Base-by-base conservation (phyloP, 352 stramenopile genomes). In the Phytophthora quininea region DNA sequence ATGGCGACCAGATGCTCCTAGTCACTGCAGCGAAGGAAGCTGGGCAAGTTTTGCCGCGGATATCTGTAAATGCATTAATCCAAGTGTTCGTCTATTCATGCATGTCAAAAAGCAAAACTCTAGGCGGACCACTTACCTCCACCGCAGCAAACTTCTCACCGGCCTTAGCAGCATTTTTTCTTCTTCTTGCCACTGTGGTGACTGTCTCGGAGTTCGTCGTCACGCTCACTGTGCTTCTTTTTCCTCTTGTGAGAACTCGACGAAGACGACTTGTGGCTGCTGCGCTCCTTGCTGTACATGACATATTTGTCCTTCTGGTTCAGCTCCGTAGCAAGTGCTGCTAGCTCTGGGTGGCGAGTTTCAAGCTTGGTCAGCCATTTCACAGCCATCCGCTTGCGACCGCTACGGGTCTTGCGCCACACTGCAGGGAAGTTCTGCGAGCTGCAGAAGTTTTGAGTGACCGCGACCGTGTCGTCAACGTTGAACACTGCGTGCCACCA, bases 401-500 rank as follows among this genome's bases (percentile, higher is more conserved):
- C 95, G 1, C 72, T 86, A 27, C 96, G 88, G n/a, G 96, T 98
- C 61, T 92, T 92, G 50, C 83, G 80, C 87, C 87, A 95, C 54
- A 95, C 87, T 12, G 82, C 67, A 33, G 79, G 74, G 57, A 98
- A 94, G 68, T 98, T 98, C 58, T 93, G 77, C 30, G 71, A 79
- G 56, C 89, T 97, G 64, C 97, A 97, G 54, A 92, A 98, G 60
- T 98, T 98, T 50, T 98, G 95, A 9, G 95, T 98, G 52, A 98
- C 91, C 12, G 95, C 95, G 33, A 98, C 84, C 6, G 86, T 93
- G 59, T 93, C 87, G 52, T 96, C 90, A 11, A 98, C 75, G 56
- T 98, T 98, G 33, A 98, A 78, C 32, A 98, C 95, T 3, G 90
- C 88, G 64, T 98, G 95, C 93, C 94, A 98, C 91, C 92, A 98